Base-by-base conservation (phyloP, 225 moss, liverwort and hornwort species). In the Neckera pumila region DNA sequence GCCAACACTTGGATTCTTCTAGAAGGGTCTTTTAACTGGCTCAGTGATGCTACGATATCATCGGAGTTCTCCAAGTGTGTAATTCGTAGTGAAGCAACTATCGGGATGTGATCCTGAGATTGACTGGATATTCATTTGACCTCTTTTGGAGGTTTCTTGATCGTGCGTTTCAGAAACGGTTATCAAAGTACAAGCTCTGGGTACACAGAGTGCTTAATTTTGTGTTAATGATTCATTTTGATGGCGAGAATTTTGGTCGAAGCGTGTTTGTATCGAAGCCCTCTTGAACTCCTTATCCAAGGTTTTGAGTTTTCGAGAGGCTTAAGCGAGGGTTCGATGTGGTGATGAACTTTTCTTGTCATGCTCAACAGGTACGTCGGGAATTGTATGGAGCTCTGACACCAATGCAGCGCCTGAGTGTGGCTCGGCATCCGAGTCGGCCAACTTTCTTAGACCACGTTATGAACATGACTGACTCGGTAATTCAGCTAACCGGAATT, bases 391-490 rank as follows among this genome's bases (percentile, higher is more conserved):
- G 94, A 92, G 94, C 95, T 81, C 92, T 99, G 73, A 96, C 98
- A 57, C 97, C 98, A 73, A 97, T 99, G 83, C 98, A 99, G 89
- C 93, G 98, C 63, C 94, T 99, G 73, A 97, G 98, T 76, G 98
- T 99, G 61, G 98, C 98, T 80, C 96, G 98, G 71, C 98, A 99
- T 88, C 98, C 98, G 17, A 97, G 95, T 90, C 94, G 98, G 79
- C 98, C 98, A 61, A 99, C 98, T 74, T 97, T 97, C 91, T 91
- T 99, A 87, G 98, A 99, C 93, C 98, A 99, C 86, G 96, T 99
- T 62, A 88, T 99, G 69, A 99, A 96, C 84, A 99, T 99, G 81
- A 99, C 98, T 14, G 98, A 99, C 79, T 96, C 96, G 97, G 98
- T 99, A 83, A 90, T 49, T 76, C 28, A 27, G 22, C 62, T 42